Evolutionary conservation across 495 filamentous ascomycete genomes (phyloP).

Genomic region (Penicillium taxi): DNA sequence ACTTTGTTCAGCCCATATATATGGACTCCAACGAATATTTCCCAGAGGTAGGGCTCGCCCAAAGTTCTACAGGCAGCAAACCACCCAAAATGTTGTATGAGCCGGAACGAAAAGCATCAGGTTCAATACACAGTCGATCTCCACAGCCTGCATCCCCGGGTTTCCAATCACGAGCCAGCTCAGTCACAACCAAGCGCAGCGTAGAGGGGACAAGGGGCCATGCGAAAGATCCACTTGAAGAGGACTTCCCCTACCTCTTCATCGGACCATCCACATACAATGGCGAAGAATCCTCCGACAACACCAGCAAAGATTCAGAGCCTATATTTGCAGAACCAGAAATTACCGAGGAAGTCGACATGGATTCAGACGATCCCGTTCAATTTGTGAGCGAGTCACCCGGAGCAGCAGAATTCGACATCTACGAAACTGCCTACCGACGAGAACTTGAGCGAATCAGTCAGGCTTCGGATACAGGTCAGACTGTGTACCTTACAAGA

Average conservation of each 20-base stretch:
- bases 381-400: constrained; percentile 71
- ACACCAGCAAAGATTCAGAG: constrained; percentile 8
- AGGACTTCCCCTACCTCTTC: constrained; percentile 57
- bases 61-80: constrained; percentile 13
- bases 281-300: constrained; percentile 14
- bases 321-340: constrained; percentile 23
- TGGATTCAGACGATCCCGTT: constrained; percentile 16
- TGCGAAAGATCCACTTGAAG: constrained; percentile 55
- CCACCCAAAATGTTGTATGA: constrained; percentile 13
- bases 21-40: constrained; percentile 43
- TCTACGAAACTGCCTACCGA: constrained; percentile 83
- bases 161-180: constrained; percentile 30
- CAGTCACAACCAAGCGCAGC: constrained; percentile 35
- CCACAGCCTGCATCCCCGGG: constrained; percentile 19
- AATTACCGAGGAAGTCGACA: constrained; percentile 12
- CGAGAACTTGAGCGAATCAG: constrained; percentile 69
- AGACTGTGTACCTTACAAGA: constrained; percentile 50
- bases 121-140: constrained; percentile 21
- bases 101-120: constrained; percentile 23
- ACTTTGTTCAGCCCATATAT: constrained; percentile 49
- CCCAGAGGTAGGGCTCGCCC: constrained; percentile 11
- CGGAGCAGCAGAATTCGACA: constrained; percentile 67
- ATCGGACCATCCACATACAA: constrained; percentile 56
- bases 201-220: constrained; percentile 50
- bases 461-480: constrained; percentile 25